A percentile compares a stretch with the other conserved stretches of the same genome.
These are phyloP conservation scores for Cryptococcus sp. DNA, from an alignment of 1,284 basidiomycete species.

Conservation along the genomic window DNA sequence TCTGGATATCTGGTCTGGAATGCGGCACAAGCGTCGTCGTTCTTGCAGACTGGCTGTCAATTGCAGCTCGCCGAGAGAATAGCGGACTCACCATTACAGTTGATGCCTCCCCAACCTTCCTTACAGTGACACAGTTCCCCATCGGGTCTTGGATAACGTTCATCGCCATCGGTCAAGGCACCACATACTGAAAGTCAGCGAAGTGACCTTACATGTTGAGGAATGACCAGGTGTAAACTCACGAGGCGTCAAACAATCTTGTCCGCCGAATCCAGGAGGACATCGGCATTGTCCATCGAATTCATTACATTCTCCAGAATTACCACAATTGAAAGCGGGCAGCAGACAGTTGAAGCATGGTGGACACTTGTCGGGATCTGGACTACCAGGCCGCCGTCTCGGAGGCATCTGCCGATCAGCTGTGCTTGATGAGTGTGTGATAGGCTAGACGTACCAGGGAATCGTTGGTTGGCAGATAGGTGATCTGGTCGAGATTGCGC, in stretches of 20 bases:
- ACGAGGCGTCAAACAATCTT: constrained; percentile 82
- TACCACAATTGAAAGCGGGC: constrained; percentile 75
- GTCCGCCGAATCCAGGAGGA: constrained; percentile 83
- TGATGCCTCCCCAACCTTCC: constrained; percentile 91
- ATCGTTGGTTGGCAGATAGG: background rate
- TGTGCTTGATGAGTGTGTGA: background rate
- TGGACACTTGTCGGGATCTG: constrained; percentile 38
- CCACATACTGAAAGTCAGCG: constrained; percentile 64
- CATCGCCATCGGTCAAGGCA: constrained; percentile 80
- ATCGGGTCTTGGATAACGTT: constrained; percentile 71
- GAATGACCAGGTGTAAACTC: constrained; percentile 37
- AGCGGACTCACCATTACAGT: constrained; percentile 77
- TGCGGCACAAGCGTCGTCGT: constrained; percentile 67
- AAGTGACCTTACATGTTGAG: constrained; percentile 2
- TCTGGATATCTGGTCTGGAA: constrained; percentile 59
- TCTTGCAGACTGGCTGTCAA: constrained; percentile 70
- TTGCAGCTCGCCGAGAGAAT: constrained; percentile 3
- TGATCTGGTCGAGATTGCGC: background rate
- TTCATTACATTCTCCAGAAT: constrained; percentile 77
- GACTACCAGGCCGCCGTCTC: constrained; percentile 9
- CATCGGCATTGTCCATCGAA: constrained; percentile 89
- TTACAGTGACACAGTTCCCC: constrained; percentile 79
- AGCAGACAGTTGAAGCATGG: constrained; percentile 83
- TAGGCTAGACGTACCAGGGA: background rate
- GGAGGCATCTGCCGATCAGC: constrained; percentile 19